These are phyloP conservation scores for Viola pubescens DNA, from an alignment of 441 rosid species.

Conservation along the genomic window DNA sequence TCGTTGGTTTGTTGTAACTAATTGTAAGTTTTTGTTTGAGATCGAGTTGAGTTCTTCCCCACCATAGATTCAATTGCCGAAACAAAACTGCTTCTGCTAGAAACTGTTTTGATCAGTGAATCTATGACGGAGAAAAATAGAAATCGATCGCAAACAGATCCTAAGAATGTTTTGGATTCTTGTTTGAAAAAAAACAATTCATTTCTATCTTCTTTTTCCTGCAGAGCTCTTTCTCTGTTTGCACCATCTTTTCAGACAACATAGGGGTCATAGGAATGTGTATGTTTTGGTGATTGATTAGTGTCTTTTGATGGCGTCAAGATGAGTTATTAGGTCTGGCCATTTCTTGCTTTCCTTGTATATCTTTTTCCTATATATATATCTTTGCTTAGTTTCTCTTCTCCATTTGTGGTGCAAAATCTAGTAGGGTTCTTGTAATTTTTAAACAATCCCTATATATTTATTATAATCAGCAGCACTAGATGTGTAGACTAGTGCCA, in stretches of 20 bases:
- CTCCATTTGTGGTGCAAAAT: conserved; percentile 15
- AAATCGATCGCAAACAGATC: conserved; percentile 19
- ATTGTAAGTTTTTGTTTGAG: no score
- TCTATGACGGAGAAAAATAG: no score
- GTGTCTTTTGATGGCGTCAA: conserved; percentile 13
- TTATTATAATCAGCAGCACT: background rate
- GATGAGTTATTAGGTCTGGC: conserved; percentile 8
- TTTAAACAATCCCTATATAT: background rate
- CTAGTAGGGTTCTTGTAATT: conserved; percentile 3
- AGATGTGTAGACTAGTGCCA: conserved; percentile 16
- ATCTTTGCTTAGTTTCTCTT: conserved; percentile 1
- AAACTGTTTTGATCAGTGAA: no score
- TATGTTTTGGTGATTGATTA: conserved; percentile 16
- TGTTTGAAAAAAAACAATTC: conserved; percentile 21
- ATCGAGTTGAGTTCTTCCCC: no score
- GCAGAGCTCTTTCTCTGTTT: conserved; percentile 24
- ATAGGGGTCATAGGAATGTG: conserved; percentile 27
- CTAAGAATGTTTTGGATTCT: conserved; percentile 25
- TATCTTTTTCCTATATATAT: background rate
- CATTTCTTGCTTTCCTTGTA: conserved; percentile 13
- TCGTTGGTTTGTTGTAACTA: no score
- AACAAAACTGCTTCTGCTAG: no score
- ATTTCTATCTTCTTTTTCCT: conserved; percentile 3
- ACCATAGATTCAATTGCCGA: no score
- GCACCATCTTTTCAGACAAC: conserved; percentile 18